Evolutionary conservation across 108 stramenopile genomes (phyloP).

Genomic region (Ochromonas danica): DNA sequence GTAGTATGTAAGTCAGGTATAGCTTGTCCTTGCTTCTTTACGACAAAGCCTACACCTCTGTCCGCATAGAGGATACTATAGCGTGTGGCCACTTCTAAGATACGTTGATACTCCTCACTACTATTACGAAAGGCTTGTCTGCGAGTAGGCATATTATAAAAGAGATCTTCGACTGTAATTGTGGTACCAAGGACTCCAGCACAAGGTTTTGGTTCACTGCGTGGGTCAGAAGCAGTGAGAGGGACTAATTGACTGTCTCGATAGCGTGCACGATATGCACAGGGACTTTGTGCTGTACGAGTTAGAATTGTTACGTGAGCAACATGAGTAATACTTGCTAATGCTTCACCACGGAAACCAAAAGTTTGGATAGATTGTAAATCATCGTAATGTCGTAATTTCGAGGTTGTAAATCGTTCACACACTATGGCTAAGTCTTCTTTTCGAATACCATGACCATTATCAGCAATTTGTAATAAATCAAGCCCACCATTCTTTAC

Average conservation of each 20-base stretch:
- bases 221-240: slow-evolving; percentile 28
- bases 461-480: slow-evolving; percentile 62
- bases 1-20: slow-evolving; percentile 47
- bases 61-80: slow-evolving; percentile 83
- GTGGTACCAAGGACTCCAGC: slow-evolving; percentile 85
- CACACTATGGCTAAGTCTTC: slow-evolving; percentile 78
- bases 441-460: slow-evolving; percentile 67
- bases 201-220: slow-evolving; percentile 64
- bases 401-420: slow-evolving; percentile 90
- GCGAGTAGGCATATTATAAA: slow-evolving; percentile 90
- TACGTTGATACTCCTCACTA: slow-evolving; percentile 77
- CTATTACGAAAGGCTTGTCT: slow-evolving; percentile 65
- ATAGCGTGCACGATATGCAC: slow-evolving; percentile 74
- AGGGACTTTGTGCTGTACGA: slow-evolving; percentile 42
- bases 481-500: slow-evolving; percentile 58
- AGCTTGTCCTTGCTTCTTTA: slow-evolving; percentile 59
- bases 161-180: slow-evolving; percentile 84
- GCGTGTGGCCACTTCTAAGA: slow-evolving; percentile 73
- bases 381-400: slow-evolving; percentile 79
- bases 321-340: slow-evolving; percentile 64
- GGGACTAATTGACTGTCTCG: slow-evolving; percentile 64
- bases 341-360: slow-evolving; percentile 96
- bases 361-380: slow-evolving; percentile 74
- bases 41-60: slow-evolving; percentile 76
- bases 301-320: slow-evolving; percentile 56